Conservation (phyloP, 2,329 filamentous ascomycete species). For the Ophiostoma triangulosporum region DNA sequence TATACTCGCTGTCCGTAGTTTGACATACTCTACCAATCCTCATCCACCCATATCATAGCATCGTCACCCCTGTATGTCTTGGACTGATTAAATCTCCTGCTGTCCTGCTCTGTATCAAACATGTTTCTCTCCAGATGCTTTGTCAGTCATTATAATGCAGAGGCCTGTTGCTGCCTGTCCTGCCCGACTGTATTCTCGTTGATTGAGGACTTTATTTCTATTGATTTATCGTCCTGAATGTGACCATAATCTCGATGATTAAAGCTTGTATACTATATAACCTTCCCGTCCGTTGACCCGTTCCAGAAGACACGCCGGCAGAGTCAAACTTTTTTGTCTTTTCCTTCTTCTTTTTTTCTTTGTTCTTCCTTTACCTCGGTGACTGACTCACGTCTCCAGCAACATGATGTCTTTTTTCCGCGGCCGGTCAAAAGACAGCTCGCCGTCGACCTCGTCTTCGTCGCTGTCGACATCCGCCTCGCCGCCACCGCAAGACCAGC, state of each 20-base stretch:
- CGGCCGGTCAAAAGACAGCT: background rate
- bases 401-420: background rate
- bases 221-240: too few relatives aligned
- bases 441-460: background rate
- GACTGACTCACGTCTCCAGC: background rate
- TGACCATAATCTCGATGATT: too few relatives aligned
- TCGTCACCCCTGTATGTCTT: background rate
- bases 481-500: background rate
- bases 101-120: background rate
- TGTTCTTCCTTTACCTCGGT: background rate
- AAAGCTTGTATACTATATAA: background rate
- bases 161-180: background rate
- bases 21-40: too few relatives aligned
- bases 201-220: too few relatives aligned
- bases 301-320: background rate
- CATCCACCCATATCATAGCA: background rate
- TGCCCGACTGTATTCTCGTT: too few relatives aligned
- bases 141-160: conserved; percentile 5
- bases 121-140: background rate
- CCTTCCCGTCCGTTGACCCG: background rate
- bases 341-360: background rate
- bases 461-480: background rate
- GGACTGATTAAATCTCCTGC: background rate
- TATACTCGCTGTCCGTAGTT: too few relatives aligned
- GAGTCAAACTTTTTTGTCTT: background rate